Conservation (phyloP, 2,329 filamentous ascomycete species). For the Fusarium sp. region DNA sequence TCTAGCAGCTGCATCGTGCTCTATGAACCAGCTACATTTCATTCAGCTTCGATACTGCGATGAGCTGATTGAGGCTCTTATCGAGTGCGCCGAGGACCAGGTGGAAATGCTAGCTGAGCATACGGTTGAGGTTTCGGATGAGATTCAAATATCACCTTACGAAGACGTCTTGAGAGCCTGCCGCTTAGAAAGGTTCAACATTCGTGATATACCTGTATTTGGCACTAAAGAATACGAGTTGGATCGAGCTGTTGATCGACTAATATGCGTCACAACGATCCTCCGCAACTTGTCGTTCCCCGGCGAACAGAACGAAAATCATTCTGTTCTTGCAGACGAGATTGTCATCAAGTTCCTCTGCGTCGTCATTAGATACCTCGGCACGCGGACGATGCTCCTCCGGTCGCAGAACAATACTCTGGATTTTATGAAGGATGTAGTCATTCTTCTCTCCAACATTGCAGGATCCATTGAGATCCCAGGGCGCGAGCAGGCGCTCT, state of each 20-base stretch:
- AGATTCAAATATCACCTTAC: constrained; percentile 85
- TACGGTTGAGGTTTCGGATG: constrained; percentile 87
- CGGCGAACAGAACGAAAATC: constrained; percentile 74
- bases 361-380: constrained; percentile 86
- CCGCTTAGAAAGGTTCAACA: constrained; percentile 77
- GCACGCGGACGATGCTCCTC: constrained; percentile 89
- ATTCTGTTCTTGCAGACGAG: constrained; percentile 80
- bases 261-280: constrained; percentile 93
- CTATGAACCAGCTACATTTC: constrained; percentile 75
- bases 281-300: constrained; percentile 93
- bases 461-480: constrained; percentile 85
- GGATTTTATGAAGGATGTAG: constrained; percentile 97
- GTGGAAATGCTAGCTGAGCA: constrained; percentile 87
- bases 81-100: constrained; percentile 94
- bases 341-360: constrained; percentile 87
- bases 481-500: constrained; percentile 87
- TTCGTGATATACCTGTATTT: constrained; percentile 81
- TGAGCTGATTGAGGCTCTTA: constrained; percentile 87
- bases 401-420: constrained; percentile 87
- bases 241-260: constrained; percentile 86
- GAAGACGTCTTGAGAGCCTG: constrained; percentile 90
- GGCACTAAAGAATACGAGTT: constrained; percentile 85
- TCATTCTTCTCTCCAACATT: constrained; percentile 91
- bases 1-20: constrained; percentile 76
- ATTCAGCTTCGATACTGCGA: constrained; percentile 82